A percentile compares a stretch with the other conserved stretches of the same genome.
These are phyloP conservation scores for Acacia confusa DNA, from an alignment of 306 rosid genomes.

Conservation along the genomic window DNA sequence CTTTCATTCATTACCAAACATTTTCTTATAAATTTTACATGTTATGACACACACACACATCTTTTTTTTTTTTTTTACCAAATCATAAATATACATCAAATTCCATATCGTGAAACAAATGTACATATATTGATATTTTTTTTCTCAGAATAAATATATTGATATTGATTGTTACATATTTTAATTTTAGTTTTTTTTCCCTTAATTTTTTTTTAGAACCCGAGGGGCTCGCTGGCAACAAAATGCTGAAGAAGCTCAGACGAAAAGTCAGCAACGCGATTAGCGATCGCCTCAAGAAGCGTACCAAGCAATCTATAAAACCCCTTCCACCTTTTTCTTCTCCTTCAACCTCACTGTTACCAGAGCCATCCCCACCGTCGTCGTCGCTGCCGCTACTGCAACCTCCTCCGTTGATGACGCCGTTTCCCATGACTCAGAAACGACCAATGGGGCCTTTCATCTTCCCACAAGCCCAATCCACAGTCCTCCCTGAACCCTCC, in stretches of 20 bases:
- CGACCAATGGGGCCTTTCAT: slow-evolving; percentile 37
- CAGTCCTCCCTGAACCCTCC: slow-evolving; percentile 75
- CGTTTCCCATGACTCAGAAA: background rate
- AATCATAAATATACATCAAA: too few species aligned
- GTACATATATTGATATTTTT: too few species aligned
- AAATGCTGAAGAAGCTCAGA: background rate
- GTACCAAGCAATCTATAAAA: background rate
- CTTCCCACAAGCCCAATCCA: slow-evolving; percentile 66
- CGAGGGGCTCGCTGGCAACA: background rate
- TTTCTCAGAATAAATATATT: too few species aligned
- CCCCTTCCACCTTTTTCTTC: background rate
- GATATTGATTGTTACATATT: background rate
- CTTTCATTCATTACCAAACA: too few species aligned
- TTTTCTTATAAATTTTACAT: too few species aligned
- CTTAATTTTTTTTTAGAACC: background rate
- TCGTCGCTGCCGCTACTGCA: background rate
- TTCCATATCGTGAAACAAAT: too few species aligned
- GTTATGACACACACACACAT: too few species aligned
- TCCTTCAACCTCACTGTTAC: background rate
- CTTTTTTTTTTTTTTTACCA: too few species aligned
- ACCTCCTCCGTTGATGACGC: background rate
- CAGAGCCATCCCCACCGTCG: background rate
- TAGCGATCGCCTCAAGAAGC: background rate
- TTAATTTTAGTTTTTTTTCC: background rate
- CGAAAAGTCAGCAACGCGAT: background rate